Percentiles rank a stretch among this genome's conserved stretches.
Conservation (phyloP, 176 grass and related monocot species). For the Rhynchospora tenuis region DNA sequence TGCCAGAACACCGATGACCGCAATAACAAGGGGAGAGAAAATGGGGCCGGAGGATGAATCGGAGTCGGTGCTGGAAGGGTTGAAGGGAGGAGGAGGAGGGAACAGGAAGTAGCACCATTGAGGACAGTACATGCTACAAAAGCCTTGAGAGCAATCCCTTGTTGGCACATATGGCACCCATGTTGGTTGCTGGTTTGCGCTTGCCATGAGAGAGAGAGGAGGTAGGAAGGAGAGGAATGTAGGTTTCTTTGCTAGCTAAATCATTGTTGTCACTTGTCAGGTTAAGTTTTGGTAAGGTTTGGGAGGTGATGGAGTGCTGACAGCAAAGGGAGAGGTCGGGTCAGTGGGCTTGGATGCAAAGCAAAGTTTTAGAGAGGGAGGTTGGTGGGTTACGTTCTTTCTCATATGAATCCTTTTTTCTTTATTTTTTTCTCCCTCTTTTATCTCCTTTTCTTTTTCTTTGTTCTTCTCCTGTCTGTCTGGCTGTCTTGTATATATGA, state of each 20-base stretch:
- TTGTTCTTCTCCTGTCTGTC: conserved; percentile 4
- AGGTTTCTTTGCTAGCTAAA: conserved; percentile 16
- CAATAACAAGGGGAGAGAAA: conserved; percentile 92
- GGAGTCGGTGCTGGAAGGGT: conserved; percentile 28
- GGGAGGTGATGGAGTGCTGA: conserved; percentile 30
- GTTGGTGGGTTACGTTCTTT: conserved; percentile 45
- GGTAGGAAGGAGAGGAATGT: not conserved
- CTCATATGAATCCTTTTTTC: conserved; percentile 28
- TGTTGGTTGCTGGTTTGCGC: conserved; percentile 37
- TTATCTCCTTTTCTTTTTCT: not conserved
- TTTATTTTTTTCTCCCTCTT: conserved; percentile 15
- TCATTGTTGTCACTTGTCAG: not conserved
- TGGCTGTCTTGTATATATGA: conserved; percentile 30
- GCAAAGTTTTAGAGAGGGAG: conserved; percentile 35
- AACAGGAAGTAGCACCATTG: conserved; percentile 98
- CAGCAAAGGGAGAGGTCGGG: not conserved
- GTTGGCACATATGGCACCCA: conserved; percentile 72
- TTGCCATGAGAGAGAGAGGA: conserved; percentile 13
- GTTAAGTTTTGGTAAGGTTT: conserved; percentile 7
- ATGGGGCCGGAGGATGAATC: conserved; percentile 49
- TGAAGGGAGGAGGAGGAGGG: conserved; percentile 72
- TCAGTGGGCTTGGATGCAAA: conserved; percentile 55
- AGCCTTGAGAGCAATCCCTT: conserved; percentile 81
- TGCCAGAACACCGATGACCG: conserved; percentile 91
- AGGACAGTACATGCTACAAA: conserved; percentile 88